Base-by-base conservation (phyloP, 306 rosid genomes). In the Parietaria judaica region DNA sequence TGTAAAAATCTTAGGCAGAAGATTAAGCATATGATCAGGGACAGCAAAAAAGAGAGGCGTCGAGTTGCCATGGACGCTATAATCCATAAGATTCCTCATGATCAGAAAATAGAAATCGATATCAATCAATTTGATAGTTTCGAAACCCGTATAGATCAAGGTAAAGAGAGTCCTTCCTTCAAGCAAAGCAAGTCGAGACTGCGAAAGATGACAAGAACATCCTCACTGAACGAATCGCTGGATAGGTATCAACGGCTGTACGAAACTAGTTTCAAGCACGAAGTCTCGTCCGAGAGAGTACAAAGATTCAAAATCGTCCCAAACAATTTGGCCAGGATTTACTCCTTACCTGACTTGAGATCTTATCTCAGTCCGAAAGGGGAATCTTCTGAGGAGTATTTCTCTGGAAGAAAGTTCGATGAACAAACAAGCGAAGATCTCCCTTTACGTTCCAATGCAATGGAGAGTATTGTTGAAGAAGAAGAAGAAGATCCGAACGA, bases 81-180 rank as follows among this genome's bases (percentile, higher is more conserved):
- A 48, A 71, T 82, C 47, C 87, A 89, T 69, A 89, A 84, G 72
- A 66, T 89, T 74, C 95, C 97, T 67, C 73, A 48, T 2, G 95
- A 88, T 39, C 68, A 66, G 8, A 80, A 58, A 31, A 5, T 70
- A 65, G 72, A 68, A 36, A 66, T 71, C 43, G 17, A 39, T 12
- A 8, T 5, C 6, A 51, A 43, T 67, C 69, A 71, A 60, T 9
- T 61, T 9, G 67, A 59, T 58, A 69, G 58, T 38, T 59, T 70
- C 14, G 39, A 51, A 61, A 54, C 17, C 39, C 51, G 36, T 14
- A 63, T 54, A 54, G 85, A 76, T 72, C 67, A 54, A 13, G 57
- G 37, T 48, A 78, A 65, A 17, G 65, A 67, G 57, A 56, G 3
- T 58, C 63, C 64, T 48, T 75, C 78, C 47, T 36, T 66, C n/a